Conservation (phyloP, 1,139 yeast genomes). For the Geotrichum klebahnii region DNA sequence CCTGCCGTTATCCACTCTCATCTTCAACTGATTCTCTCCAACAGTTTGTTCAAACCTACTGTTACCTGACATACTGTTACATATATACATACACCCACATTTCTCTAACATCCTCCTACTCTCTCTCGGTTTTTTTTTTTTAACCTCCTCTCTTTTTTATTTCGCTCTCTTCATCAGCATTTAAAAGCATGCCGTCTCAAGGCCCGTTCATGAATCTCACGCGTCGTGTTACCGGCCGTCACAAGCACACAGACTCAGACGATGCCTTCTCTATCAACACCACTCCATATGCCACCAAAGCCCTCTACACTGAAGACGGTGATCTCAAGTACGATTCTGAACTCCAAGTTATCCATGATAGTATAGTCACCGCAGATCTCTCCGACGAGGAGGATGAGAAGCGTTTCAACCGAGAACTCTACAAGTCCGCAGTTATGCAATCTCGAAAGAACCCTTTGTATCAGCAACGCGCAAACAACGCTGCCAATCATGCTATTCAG, state of each 20-base stretch:
- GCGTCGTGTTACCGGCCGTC: slow-evolving; percentile 7
- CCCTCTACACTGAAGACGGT: slow-evolving; percentile 24
- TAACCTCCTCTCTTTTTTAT: background rate
- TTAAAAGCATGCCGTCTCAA: slow-evolving; percentile 15
- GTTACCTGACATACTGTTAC: no score
- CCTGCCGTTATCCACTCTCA: background rate
- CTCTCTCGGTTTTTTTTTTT: slow-evolving; percentile 1
- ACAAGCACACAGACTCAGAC: slow-evolving; percentile 5
- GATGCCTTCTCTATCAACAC: background rate
- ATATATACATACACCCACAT: no score
- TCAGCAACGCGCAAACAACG: slow-evolving; percentile 13
- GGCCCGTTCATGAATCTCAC: slow-evolving; percentile 9
- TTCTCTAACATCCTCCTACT: background rate
- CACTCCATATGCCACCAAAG: slow-evolving; percentile 3
- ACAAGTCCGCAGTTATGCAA: slow-evolving; percentile 14
- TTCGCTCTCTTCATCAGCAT: background rate
- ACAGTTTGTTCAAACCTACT: no score
- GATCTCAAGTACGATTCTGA: slow-evolving; percentile 29
- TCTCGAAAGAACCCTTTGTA: slow-evolving; percentile 11
- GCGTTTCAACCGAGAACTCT: slow-evolving; percentile 16
- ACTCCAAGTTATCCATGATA: slow-evolving; percentile 30
- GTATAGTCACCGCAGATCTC: slow-evolving; percentile 24
- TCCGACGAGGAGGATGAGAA: slow-evolving; percentile 16
- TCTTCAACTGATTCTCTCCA: no score
- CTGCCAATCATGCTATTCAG: slow-evolving; percentile 6